Percentiles rank a stretch among this genome's conserved stretches.
Evolutionary conservation across 164 flowering plant species (phyloP).

Genomic region (Magnolia officinalis): DNA sequence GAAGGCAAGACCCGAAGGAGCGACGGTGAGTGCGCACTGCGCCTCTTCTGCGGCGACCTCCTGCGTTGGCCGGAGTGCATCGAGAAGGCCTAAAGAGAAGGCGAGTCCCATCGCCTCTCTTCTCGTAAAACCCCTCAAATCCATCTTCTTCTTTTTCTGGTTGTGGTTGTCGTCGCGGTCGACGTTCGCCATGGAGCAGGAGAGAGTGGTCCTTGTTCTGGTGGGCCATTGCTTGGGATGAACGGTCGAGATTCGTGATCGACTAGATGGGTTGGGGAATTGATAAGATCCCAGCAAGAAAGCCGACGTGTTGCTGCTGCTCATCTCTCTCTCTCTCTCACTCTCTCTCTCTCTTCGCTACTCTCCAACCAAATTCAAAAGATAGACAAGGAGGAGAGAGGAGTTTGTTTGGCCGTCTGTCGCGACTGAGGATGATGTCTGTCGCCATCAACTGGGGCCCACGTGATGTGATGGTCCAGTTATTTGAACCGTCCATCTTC

Average conservation of each 20-base stretch:
- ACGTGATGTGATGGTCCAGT: no score
- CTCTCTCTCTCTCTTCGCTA: no score
- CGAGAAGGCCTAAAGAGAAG: constrained; percentile 1
- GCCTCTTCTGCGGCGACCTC: constrained; percentile 14
- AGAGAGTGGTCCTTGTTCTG: background rate
- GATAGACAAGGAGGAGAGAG: background rate
- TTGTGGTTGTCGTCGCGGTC: no score
- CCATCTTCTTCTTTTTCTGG: background rate
- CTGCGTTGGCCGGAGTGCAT: background rate
- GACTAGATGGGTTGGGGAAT: background rate
- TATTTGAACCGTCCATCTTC: no score
- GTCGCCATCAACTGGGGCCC: no score
- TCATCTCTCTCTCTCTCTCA: background rate
- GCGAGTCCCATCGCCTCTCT: constrained; percentile 6
- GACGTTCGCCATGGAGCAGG: background rate
- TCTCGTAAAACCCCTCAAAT: background rate
- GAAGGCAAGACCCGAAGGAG: constrained; percentile 76
- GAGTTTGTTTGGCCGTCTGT: background rate
- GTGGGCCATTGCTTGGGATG: no score
- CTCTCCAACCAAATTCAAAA: background rate
- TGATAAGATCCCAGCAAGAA: background rate
- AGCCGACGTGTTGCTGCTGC: background rate
- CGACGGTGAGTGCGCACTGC: constrained; percentile 46
- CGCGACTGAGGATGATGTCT: no score
- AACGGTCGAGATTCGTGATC: background rate